A percentile compares a stretch with the other conserved stretches of the same genome.
phyloP scores from a whole-genome alignment of 768 basidiomycete species.

The Psilocybe azurescens region DNA sequence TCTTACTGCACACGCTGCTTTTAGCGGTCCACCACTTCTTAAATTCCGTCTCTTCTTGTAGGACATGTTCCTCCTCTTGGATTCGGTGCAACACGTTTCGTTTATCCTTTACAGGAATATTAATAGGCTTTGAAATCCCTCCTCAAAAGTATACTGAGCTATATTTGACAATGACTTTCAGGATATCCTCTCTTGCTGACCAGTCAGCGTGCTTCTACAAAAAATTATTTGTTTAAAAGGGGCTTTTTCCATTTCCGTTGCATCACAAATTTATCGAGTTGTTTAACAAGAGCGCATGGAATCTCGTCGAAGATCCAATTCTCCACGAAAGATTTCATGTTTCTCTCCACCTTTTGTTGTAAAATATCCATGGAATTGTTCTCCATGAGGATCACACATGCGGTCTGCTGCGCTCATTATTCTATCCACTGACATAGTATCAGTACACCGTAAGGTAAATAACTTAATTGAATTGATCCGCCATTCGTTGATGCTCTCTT shows the following conservation, averaged over 20 bases:
- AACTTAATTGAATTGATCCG: no score
- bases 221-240: conserved; percentile 60
- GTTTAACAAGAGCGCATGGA: conserved; percentile 63
- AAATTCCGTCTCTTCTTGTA: conserved; percentile 78
- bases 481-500: no score
- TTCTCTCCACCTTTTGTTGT: no score
- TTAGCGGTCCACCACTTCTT: conserved; percentile 90
- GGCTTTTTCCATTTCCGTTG: conserved; percentile 61
- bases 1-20: conserved; percentile 60
- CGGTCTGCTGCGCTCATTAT: no score
- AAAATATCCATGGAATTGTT: conserved; percentile 80
- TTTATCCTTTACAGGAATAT: conserved; percentile 49
- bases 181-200: conserved; percentile 73
- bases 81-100: conserved; percentile 78
- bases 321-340: conserved; percentile 89
- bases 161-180: conserved; percentile 52
- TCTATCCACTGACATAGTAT: no score
- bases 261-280: conserved; percentile 64
- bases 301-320: conserved; percentile 80
- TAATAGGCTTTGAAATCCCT: conserved; percentile 36
- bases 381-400: no score
- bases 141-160: conserved; percentile 10
- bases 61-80: conserved; percentile 79
- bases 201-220: conserved; percentile 71
- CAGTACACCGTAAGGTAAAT: no score